Conservation (phyloP, 2,329 filamentous ascomycete genomes). For the Xylariaceae sp. region DNA sequence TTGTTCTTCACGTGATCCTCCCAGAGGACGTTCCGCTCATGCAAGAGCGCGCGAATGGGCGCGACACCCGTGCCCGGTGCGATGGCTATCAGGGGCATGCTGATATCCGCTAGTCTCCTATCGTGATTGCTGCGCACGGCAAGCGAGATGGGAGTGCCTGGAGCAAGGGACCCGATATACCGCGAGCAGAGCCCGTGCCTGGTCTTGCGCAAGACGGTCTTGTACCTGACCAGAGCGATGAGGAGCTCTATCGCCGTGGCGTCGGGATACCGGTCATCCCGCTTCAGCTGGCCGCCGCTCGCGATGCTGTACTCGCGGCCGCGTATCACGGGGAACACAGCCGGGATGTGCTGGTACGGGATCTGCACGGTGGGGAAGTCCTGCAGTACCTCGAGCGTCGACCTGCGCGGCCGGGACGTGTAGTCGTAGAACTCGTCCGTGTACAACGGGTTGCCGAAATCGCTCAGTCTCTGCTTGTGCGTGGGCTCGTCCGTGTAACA, state of each 20-base stretch:
- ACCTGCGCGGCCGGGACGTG: slow-evolving; percentile 81
- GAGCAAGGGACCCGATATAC: slow-evolving; percentile 64
- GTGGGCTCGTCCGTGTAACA: slow-evolving; percentile 66
- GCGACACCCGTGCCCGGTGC: slow-evolving; percentile 84
- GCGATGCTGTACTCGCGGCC: slow-evolving; percentile 92
- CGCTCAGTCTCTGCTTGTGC: slow-evolving; percentile 75
- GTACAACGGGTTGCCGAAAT: slow-evolving; percentile 74
- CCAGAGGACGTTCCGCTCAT: slow-evolving; percentile 51
- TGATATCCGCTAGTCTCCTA: slow-evolving; percentile 34
- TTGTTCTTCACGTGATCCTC: neutral
- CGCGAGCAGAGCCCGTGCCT: slow-evolving; percentile 85
- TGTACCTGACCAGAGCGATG: slow-evolving; percentile 85
- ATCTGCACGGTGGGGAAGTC: slow-evolving; percentile 84
- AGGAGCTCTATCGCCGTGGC: slow-evolving; percentile 62
- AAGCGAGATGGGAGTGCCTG: slow-evolving; percentile 55
- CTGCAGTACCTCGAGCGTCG: slow-evolving; percentile 84
- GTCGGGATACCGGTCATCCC: slow-evolving; percentile 15
- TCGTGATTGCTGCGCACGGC: slow-evolving; percentile 37
- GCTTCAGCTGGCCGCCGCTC: slow-evolving; percentile 53
- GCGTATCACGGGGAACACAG: slow-evolving; percentile 75
- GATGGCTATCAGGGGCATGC: slow-evolving; percentile 72
- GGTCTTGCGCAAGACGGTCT: slow-evolving; percentile 77
- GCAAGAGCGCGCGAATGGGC: slow-evolving; percentile 74
- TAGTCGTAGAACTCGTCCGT: slow-evolving; percentile 96
- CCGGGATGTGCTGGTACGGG: slow-evolving; percentile 65